A percentile compares a stretch with the other conserved stretches of the same genome.
phyloP scores from a whole-genome alignment of 2,329 filamentous ascomycete species.

The Trichoderma citrinoviride region DNA sequence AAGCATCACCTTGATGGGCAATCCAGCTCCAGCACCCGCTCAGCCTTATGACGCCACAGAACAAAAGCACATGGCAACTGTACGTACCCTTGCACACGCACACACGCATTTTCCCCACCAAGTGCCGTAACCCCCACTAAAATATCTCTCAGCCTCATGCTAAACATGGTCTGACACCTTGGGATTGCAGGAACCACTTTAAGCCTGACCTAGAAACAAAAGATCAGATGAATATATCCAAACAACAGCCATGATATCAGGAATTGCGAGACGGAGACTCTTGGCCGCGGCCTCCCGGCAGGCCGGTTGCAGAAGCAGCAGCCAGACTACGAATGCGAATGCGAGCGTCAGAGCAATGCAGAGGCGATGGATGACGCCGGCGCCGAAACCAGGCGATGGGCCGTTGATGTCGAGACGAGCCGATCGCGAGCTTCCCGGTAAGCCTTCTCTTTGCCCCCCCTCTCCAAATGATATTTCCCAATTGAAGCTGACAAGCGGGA shows the following conservation, averaged over 20 bases:
- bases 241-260: slow-evolving; percentile 24
- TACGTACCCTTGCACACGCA: not conserved
- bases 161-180: slow-evolving; percentile 15
- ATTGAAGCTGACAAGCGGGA: not conserved
- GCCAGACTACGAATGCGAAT: not conserved
- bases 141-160: slow-evolving; percentile 20
- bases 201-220: not conserved
- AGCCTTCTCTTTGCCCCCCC: not conserved
- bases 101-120: not conserved
- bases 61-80: not conserved
- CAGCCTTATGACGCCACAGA: slow-evolving; percentile 21
- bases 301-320: slow-evolving; percentile 21
- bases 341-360: slow-evolving; percentile 28
- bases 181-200: not conserved
- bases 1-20: slow-evolving; percentile 5
- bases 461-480: too few relatives aligned
- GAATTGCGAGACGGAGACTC: slow-evolving; percentile 28
- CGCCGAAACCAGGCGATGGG: slow-evolving; percentile 58
- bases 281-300: slow-evolving; percentile 26
- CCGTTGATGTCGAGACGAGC: slow-evolving; percentile 63
- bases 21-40: not conserved
- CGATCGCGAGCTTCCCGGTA: slow-evolving; percentile 66
- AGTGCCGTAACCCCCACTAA: not conserved
- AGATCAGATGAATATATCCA: not conserved
- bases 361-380: slow-evolving; percentile 50